These are phyloP conservation scores for Trametes sp. DNA, from an alignment of 1,284 basidiomycete species.

Conservation along the genomic window DNA sequence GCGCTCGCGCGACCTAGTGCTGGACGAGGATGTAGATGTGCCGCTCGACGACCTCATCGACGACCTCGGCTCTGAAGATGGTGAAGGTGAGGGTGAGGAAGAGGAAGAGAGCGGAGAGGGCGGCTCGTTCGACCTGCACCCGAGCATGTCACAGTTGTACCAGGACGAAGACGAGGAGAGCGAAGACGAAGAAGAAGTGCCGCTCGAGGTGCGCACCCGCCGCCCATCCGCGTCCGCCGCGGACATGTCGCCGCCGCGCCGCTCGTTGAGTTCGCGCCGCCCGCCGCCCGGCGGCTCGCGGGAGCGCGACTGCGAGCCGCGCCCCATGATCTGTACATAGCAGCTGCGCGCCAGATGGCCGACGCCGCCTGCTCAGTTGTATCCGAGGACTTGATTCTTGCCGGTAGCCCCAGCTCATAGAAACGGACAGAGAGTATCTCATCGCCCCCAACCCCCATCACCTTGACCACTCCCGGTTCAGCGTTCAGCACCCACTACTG, in stretches of 20 bases:
- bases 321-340: conserved; percentile 38
- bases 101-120: conserved; percentile 18
- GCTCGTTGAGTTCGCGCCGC: conserved; percentile 30
- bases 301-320: conserved; percentile 23
- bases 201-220: conserved; percentile 42
- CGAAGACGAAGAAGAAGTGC: conserved; percentile 38
- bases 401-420: conserved; percentile 1
- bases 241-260: conserved; percentile 33
- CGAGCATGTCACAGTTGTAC: conserved; percentile 45
- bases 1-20: conserved; percentile 11
- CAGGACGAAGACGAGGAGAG: conserved; percentile 47
- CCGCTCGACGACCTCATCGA: background rate
- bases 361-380: background rate
- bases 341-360: background rate
- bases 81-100: conserved; percentile 15
- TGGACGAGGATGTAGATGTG: conserved; percentile 20
- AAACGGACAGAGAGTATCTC: conserved; percentile 4
- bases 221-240: conserved; percentile 37
- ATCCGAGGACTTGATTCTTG: conserved; percentile 29
- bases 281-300: conserved; percentile 5
- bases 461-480: too few relatives aligned
- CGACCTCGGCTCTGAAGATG: too few relatives aligned
- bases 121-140: conserved; percentile 31
- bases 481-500: too few relatives aligned
- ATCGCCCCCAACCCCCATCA: background rate